Evolutionary conservation across 352 stramenopile genomes (phyloP), one percentile per base, ranked within the genome.

Genomic region (Phytophthora agathidicida): DNA sequence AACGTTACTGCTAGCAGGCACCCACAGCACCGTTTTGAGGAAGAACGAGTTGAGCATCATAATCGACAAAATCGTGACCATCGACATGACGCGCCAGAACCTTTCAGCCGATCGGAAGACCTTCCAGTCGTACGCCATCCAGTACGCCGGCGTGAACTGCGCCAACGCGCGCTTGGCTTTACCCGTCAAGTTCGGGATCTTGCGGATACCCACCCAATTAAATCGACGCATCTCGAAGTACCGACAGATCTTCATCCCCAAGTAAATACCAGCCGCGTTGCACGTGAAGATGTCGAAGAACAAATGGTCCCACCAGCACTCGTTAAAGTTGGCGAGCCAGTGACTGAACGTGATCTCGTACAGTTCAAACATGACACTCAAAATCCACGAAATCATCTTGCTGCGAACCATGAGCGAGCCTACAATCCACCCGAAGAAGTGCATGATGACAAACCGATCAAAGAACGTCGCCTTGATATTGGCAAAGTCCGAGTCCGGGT

Each of bases 31-130:
- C 22, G 91, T 96, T 79, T 97, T 96, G 46, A 98, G 83, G 78
- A 98, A 97, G 73, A 98, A 98, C 64, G 93, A 97, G 77, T 98
- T 98, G 52, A 98, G 81, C 88, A 98, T 96, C 74, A 96, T 96
- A 47, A 97, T 68, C 26, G 96, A 94, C 17, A 97, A 71, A 38
- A 97, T 91, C 23, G 87, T 76, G 28, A 98, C 73, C 77, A 98
- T 92, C 23, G 73, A 88, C 80, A 93, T 86, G 17, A 96, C 88
- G 43, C 94, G 86, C 74, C 83, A 93, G 57, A 97, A 97, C 16
- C 89, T 84, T 42, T 96, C 88, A 0, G 91, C 93, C 38, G 87
- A 97, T 46, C 83, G 84, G 72, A 98, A 97, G 28, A 97, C 93
- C 71, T 97, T 94, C 93, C 93, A 98, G 69, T 96, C 73, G 65